Conservation (phyloP, 1,284 basidiomycete species). For the Ustanciosporium gigantosporum region DNA sequence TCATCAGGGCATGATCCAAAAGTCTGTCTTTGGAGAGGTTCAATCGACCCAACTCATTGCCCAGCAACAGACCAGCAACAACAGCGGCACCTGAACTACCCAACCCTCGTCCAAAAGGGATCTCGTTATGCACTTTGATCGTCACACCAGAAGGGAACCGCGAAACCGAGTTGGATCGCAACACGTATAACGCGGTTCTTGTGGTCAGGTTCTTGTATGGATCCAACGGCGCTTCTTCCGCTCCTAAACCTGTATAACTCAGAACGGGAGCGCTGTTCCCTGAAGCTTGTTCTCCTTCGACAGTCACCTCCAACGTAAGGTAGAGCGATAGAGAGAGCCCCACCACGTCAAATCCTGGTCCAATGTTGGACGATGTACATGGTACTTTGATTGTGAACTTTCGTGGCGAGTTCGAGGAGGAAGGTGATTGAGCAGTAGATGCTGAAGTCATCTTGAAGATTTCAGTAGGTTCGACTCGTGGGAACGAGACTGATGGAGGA, state of each 20-base stretch:
- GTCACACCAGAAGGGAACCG: slow-evolving; percentile 69
- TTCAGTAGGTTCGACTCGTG: too few species aligned
- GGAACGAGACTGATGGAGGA: too few species aligned
- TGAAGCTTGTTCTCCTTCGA: slow-evolving; percentile 10
- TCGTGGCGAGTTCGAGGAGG: too few species aligned
- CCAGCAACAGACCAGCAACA: slow-evolving; percentile 90
- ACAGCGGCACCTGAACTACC: slow-evolving; percentile 98
- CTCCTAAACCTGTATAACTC: slow-evolving; percentile 84
- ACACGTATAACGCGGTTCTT: slow-evolving; percentile 94
- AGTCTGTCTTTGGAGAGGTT: slow-evolving; percentile 73
- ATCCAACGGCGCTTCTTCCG: slow-evolving; percentile 86
- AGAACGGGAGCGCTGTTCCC: slow-evolving; percentile 66
- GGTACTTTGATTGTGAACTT: slow-evolving; percentile 77
- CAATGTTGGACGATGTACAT: slow-evolving; percentile 96
- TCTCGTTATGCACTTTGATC: slow-evolving; percentile 85
- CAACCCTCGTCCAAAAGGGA: slow-evolving; percentile 95
- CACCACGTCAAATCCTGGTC: slow-evolving; percentile 97
- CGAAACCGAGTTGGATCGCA: slow-evolving; percentile 78
- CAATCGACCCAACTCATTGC: slow-evolving; percentile 78
- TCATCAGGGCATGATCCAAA: slow-evolving; percentile 97
- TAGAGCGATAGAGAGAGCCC: slow-evolving; percentile 91
- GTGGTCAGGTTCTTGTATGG: slow-evolving; percentile 97
- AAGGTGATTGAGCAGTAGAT: too few species aligned
- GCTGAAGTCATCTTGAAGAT: too few species aligned
- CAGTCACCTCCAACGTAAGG: slow-evolving; percentile 74